Evolutionary conservation across 140 eudicot species (phyloP).

Genomic region (Erigeron philadelphicus): DNA sequence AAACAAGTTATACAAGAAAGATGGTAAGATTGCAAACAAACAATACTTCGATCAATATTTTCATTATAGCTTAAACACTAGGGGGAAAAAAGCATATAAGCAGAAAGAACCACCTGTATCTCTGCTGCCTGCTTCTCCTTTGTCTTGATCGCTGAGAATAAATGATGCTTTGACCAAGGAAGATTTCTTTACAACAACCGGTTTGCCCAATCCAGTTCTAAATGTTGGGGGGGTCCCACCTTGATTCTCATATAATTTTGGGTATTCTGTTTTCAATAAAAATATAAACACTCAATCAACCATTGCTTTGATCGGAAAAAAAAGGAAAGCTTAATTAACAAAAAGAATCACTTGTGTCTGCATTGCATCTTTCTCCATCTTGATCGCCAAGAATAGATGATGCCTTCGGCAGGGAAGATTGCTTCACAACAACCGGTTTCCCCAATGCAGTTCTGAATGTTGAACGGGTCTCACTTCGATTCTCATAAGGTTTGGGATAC

Average conservation of each 20-base stretch:
- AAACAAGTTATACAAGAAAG: no score
- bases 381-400: constrained; percentile 44
- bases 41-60: no score
- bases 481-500: constrained; percentile 38
- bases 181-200: constrained; percentile 47
- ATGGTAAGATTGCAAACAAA: no score
- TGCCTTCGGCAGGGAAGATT: constrained; percentile 43
- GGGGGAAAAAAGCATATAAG: background rate
- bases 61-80: no score
- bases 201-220: constrained; percentile 57
- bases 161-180: constrained; percentile 61
- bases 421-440: constrained; percentile 28
- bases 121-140: constrained; percentile 11
- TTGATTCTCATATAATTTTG: constrained; percentile 30
- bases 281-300: no score
- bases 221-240: constrained; percentile 37
- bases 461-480: constrained; percentile 19
- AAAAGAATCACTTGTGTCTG: no score
- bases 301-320: no score
- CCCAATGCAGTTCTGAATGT: constrained; percentile 29
- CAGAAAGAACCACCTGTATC: constrained; percentile 27
- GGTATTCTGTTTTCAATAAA: constrained; percentile 31
- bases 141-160: constrained; percentile 44
- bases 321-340: no score
- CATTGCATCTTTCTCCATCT: constrained; percentile 11